Evolutionary conservation across 1,284 basidiomycete genomes (phyloP), one percentile per base, ranked within the genome.

Genomic region (Schizopora paradoxa): DNA sequence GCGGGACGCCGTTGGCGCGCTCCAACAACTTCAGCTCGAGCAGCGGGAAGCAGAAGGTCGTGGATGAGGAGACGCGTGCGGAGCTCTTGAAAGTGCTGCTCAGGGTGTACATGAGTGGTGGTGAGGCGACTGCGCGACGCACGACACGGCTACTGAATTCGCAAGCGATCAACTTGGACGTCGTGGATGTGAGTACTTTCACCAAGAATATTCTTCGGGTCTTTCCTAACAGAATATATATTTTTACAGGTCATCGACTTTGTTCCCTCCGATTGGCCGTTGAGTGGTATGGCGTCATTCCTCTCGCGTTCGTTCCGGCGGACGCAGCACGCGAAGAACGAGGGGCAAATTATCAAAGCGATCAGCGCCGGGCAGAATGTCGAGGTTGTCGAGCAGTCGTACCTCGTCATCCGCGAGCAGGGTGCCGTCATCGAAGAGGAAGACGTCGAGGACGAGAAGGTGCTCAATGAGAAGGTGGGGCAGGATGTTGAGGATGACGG

Each of bases 81-180:
- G 69, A 71, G 16, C 63, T 93, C 52, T 63, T 91, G 54, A 78
- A 74, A 63, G 73, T 82, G 29, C 62, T 94, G 23, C 61, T 94
- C 47, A 79, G 86, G 59, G 84, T 92, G 6, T 91, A 91, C 61
- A 83, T 91, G 81, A 70, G 67, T 37, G 77, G 82, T 42, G 78
- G 77, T 48, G 70, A 72, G 46, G 58, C 63, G 0, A 73, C 68
- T 26, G 59, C 68, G 3, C 67, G 72, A 11, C 76, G 77, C 18
- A 79, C 86, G 0, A 75, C 86, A 2, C 72, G 72, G 27, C 64
- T 94, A 19, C 66, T 95, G 16, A 83, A 86, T 58, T 79, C 90
- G 1, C 91, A 92, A 60, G 85, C 83, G 2, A 72, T 80, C 51
- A 84, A 83, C 56, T 69, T 94, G 26, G 87, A 93, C 56, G 74